Evolutionary conservation across 352 stramenopile genomes (phyloP).

Genomic region (Blastocystis sp.): DNA sequence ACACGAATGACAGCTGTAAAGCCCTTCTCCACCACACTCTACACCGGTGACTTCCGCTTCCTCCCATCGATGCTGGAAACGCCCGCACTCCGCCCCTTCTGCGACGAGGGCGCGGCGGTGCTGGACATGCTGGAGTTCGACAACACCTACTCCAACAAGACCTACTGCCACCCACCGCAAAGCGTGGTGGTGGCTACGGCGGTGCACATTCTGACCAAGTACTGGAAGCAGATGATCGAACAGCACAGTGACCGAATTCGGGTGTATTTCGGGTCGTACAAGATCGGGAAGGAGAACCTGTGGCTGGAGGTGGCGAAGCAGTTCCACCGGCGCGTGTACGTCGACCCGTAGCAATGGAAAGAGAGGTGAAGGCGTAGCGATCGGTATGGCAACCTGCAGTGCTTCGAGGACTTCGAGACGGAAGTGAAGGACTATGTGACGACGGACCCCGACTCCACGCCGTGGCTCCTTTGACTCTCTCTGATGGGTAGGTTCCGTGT

Average conservation of each 20-base stretch:
- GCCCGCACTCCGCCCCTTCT: neutral
- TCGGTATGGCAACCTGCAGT: neutral
- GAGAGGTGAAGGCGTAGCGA: neutral
- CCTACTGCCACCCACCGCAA: conserved; percentile 34
- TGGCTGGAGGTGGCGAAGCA: conserved; percentile 33
- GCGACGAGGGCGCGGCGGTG: too few relatives aligned
- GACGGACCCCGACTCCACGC: neutral
- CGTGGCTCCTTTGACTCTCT: neutral
- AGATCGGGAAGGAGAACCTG: conserved; percentile 51
- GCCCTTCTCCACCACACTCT: conserved; percentile 9
- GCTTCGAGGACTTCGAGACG: conserved; percentile 26
- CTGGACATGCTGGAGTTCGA: conserved; percentile 27
- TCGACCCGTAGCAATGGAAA: neutral
- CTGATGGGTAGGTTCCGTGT: conserved; percentile 18
- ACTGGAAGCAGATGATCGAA: neutral
- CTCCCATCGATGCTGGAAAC: neutral
- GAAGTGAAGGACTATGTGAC: conserved; percentile 7
- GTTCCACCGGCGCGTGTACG: neutral
- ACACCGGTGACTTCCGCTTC: conserved; percentile 48
- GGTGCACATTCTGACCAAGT: conserved; percentile 7
- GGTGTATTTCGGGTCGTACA: conserved; percentile 5
- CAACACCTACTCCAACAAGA: conserved; percentile 34
- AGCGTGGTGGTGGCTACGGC: conserved; percentile 10
- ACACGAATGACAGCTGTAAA: neutral
- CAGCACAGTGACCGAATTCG: neutral